Evolutionary conservation across 306 rosid genomes (phyloP), one percentile per base, ranked within the genome.

Genomic region (Echinosophora koreensis): DNA sequence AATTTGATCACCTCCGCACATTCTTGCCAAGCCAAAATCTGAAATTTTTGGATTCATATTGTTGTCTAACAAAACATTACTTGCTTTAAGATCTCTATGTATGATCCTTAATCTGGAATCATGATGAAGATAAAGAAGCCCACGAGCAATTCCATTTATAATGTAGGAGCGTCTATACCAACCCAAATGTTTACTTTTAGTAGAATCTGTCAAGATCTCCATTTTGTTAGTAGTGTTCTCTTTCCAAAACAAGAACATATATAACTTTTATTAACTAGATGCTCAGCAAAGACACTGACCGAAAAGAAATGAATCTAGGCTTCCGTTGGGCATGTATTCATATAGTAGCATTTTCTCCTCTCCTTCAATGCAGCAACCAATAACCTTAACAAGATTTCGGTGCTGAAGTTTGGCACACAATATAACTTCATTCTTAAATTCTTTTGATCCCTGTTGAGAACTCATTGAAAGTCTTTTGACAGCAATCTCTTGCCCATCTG

Each of bases 371-470:
- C 50, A 44, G 10, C 50, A 44, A 44, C 50, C 50, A 9, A 44
- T 44, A 44, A 44, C 50, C 14, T 44, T 44, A 3, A 44, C 50
- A 44, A 44, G 50, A 44, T 44, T 44, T 3, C 50, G 14, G n/a
- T 44, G 50, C 3, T 44, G 50, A 44, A 44, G 50, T 10, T 44
- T 44, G 14, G 50, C 50, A 1, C 50, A 44, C n/a, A 44, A 44
- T 44, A 44, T 44, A 11, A 44, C 61, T 30, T 74, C 61, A 6
- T 74, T 61, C 57, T 60, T 74, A 7, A 74, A 61, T 34, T 74
- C 71, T 10, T 47, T 34, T 1, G 27, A 2, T 7, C 79, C 79
- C 50, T 74, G 69, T 8, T 30, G 5, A 34, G 79, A 74, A 17
- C n/a, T 9, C 11, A 4, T 1, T 5, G 71, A 47, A 46, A 74